These are phyloP conservation scores for Rutstroemia sp. DNA, from an alignment of 2,329 filamentous ascomycete species.

Conservation along the genomic window DNA sequence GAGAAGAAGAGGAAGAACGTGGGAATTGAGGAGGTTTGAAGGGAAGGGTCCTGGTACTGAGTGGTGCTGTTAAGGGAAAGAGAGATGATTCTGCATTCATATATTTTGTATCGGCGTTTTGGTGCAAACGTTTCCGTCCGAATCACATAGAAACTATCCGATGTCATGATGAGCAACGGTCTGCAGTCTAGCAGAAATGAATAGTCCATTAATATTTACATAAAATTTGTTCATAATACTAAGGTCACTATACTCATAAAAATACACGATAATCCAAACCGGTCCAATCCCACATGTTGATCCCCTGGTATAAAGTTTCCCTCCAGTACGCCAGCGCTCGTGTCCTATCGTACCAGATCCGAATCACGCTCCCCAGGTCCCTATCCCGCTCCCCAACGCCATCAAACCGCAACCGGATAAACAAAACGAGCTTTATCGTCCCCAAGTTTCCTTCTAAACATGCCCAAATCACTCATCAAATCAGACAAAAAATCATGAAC, in stretches of 20 bases:
- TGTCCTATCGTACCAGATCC: too few relatives aligned
- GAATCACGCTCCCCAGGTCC: not conserved
- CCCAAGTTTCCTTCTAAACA: conserved; percentile 80
- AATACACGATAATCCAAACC: not conserved
- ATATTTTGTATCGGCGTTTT: too few relatives aligned
- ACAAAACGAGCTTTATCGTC: conserved; percentile 69
- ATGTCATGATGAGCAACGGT: too few relatives aligned
- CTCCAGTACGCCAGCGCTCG: too few relatives aligned
- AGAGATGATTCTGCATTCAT: too few relatives aligned
- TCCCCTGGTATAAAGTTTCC: not conserved
- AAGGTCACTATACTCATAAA: not conserved
- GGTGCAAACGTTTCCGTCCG: too few relatives aligned
- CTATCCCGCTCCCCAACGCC: not conserved
- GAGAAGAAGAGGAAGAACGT: not conserved
- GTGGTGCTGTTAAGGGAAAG: too few relatives aligned
- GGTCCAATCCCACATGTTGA: not conserved
- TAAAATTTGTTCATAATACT: not conserved
- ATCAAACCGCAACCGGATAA: not conserved
- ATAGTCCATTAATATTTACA: not conserved
- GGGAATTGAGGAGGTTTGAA: conserved; percentile 3
- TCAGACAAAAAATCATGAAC: conserved; percentile 82
- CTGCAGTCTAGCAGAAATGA: not conserved
- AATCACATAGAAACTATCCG: too few relatives aligned
- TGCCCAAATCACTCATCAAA: conserved; percentile 68
- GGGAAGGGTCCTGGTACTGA: too few relatives aligned